These are phyloP conservation scores for Suillus clintonianus DNA, from an alignment of 768 basidiomycete species.

Conservation along the genomic window DNA sequence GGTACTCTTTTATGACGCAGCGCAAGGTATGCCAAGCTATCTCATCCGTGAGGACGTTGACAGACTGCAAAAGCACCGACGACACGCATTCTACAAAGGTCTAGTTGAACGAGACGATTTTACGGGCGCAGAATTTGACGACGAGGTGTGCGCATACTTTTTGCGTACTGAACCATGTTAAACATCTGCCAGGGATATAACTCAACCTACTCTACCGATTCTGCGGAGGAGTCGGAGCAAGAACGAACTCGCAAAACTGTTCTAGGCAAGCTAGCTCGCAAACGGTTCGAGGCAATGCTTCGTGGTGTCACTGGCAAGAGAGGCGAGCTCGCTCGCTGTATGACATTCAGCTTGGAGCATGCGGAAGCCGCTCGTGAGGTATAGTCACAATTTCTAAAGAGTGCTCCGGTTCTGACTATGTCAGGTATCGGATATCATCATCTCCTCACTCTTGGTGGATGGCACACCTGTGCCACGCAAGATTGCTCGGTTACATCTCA, in stretches of 20 bases:
- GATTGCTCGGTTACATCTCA: conserved; percentile 90
- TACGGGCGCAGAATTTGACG: conserved; percentile 74
- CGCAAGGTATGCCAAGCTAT: conserved; percentile 46
- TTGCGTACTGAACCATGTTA: background rate
- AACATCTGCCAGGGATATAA: conserved; percentile 67
- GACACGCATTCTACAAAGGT: conserved; percentile 70
- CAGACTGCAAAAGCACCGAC: conserved; percentile 53
- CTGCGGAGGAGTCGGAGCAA: conserved; percentile 90
- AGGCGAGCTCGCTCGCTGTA: conserved; percentile 90
- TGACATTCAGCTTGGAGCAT: conserved; percentile 97
- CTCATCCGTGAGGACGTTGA: conserved; percentile 2
- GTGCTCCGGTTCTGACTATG: conserved; percentile 4
- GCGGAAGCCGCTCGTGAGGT: conserved; percentile 96
- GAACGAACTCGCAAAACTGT: conserved; percentile 77
- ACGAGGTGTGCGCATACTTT: conserved; percentile 53
- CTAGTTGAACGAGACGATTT: conserved; percentile 58
- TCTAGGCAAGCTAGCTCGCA: conserved; percentile 78
- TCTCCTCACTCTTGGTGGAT: conserved; percentile 85
- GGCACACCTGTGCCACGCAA: conserved; percentile 98
- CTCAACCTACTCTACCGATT: conserved; percentile 89
- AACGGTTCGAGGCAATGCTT: conserved; percentile 89
- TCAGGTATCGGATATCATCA: conserved; percentile 89
- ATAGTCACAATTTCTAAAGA: conserved; percentile 11
- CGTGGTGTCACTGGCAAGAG: conserved; percentile 82
- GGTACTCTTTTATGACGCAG: conserved; percentile 75